phyloP scores from a whole-genome alignment of 371 early-diverging fungal genomes.

The Vairimorpha necatrix region DNA sequence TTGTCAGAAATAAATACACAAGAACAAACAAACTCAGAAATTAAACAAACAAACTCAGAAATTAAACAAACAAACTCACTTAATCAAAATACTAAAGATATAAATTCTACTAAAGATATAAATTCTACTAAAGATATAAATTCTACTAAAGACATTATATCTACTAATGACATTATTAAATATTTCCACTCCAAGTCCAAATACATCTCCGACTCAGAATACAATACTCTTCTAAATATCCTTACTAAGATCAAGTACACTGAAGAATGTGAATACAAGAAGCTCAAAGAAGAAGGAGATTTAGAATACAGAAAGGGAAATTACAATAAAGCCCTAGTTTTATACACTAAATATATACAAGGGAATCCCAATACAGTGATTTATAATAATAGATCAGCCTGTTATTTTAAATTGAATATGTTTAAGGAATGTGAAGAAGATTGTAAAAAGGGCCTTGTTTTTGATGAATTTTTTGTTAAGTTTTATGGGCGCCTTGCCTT shows the following conservation, averaged over 20 bases:
- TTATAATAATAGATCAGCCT: slow-evolving; percentile 85
- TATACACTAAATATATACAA: slow-evolving; percentile 82
- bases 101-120: no score
- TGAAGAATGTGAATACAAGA: slow-evolving; percentile 20
- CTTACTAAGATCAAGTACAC: background rate
- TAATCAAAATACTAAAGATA: no score
- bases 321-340: slow-evolving; percentile 76
- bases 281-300: slow-evolving; percentile 82
- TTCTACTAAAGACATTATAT: no score
- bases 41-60: no score
- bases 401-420: slow-evolving; percentile 85
- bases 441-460: slow-evolving; percentile 74
- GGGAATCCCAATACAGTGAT: slow-evolving; percentile 78
- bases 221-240: background rate
- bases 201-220: background rate
- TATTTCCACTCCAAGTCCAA: no score
- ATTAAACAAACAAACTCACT: no score
- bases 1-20: no score
- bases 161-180: no score
- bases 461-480: slow-evolving; percentile 81
- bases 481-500: slow-evolving; percentile 77
- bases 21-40: no score
- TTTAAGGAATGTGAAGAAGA: slow-evolving; percentile 85
- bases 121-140: no score
- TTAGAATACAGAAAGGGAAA: slow-evolving; percentile 79